phyloP scores from a whole-genome alignment of 345 rosid genomes.

The Noccaea caerulescens region DNA sequence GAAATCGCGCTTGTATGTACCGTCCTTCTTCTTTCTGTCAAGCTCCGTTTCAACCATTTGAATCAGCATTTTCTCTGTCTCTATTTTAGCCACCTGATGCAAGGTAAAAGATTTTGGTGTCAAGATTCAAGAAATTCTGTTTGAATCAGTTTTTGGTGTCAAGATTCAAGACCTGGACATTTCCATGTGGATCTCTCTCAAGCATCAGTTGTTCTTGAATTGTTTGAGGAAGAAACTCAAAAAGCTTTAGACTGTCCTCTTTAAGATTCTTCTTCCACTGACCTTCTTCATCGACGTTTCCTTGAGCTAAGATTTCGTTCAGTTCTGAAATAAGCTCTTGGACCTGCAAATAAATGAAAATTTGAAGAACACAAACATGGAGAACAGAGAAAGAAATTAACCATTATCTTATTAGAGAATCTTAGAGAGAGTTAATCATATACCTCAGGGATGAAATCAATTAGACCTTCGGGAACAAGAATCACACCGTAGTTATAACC shows the following conservation, averaged over 20 bases:
- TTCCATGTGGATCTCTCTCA: conserved; percentile 99
- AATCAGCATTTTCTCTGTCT: conserved; percentile 98
- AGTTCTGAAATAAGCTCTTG: conserved; percentile 88
- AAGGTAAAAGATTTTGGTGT: too few species aligned
- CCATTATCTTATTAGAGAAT: conserved; percentile 8
- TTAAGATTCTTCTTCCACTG: conserved; percentile 85
- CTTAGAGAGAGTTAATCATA: not conserved
- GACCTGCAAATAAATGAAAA: conserved; percentile 56
- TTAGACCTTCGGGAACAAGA: conserved; percentile 97
- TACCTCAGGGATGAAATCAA: conserved; percentile 98
- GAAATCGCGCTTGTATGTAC: conserved; percentile 63
- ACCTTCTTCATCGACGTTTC: conserved; percentile 72
- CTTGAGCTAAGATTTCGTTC: conserved; percentile 89
- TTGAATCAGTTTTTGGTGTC: not conserved
- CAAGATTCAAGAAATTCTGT: too few species aligned
- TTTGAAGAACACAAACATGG: conserved; percentile 8
- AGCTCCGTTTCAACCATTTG: conserved; percentile 96
- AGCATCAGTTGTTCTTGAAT: conserved; percentile 95
- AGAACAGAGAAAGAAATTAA: not conserved
- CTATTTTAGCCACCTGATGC: conserved; percentile 97
- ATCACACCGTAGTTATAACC: conserved; percentile 93
- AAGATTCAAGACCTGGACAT: conserved; percentile 74
- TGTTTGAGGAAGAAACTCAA: conserved; percentile 80
- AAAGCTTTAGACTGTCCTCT: conserved; percentile 64
- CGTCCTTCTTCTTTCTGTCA: conserved; percentile 80